Evolutionary conservation across 2,329 filamentous ascomycete genomes (phyloP).

Genomic region (Aspergillus ibericus): DNA sequence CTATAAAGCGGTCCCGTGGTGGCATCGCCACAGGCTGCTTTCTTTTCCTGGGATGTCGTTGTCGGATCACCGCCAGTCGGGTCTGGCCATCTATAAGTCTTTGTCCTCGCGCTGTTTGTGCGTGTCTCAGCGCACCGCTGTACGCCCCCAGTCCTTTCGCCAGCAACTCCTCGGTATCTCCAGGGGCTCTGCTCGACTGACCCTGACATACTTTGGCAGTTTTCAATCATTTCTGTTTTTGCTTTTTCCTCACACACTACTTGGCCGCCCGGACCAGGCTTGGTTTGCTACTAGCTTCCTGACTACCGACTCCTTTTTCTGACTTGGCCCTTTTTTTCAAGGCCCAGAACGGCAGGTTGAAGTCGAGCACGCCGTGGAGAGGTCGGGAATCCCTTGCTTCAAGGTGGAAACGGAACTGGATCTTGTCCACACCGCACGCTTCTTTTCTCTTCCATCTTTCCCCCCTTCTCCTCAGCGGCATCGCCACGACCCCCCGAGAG

Average conservation of each 20-base stretch:
- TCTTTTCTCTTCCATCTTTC: not conserved
- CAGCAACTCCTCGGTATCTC: not conserved
- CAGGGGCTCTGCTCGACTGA: not conserved
- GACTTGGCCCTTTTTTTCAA: not conserved
- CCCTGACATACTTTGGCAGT: not conserved
- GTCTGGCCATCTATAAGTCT: not conserved
- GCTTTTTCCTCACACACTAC: not conserved
- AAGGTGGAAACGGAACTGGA: slow-evolving; percentile 3
- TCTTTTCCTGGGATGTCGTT: not conserved
- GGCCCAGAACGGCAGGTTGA: slow-evolving; percentile 11
- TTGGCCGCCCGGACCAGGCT: slow-evolving; percentile 1
- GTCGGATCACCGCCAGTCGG: not conserved
- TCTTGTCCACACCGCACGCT: slow-evolving; percentile 1
- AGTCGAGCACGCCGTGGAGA: slow-evolving; percentile 7
- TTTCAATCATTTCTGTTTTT: not conserved
- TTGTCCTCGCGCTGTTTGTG: not conserved
- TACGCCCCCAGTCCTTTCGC: not conserved
- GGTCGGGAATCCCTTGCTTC: slow-evolving; percentile 16
- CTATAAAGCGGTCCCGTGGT: slow-evolving; percentile 3
- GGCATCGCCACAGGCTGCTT: slow-evolving; percentile 1
- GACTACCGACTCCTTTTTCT: slow-evolving; percentile 4
- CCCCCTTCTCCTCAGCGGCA: not conserved
- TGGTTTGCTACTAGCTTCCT: slow-evolving; percentile 9
- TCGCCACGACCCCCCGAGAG: not conserved
- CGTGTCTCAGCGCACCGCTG: not conserved